These are phyloP conservation scores for Pyropia yezoensis DNA, from an alignment of 23 red algal species.

Conservation along the genomic window DNA sequence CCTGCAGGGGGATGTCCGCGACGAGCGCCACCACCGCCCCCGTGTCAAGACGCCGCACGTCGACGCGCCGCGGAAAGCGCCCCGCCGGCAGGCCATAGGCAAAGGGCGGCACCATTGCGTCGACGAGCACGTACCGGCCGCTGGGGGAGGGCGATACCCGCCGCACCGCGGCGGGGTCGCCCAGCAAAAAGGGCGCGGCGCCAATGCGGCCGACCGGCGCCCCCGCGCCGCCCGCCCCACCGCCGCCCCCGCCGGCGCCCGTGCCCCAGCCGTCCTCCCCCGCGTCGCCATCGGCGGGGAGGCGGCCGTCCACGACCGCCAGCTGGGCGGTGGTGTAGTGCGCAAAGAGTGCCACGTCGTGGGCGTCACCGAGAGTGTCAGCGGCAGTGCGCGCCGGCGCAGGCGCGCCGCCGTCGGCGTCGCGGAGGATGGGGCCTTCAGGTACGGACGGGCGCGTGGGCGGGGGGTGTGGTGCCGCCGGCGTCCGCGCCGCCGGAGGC, in stretches of 20 bases:
- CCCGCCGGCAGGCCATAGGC: slow-evolving; percentile 59
- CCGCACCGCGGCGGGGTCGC: slow-evolving; percentile 32
- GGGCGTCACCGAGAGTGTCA: slow-evolving; percentile 54
- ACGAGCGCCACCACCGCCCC: slow-evolving; percentile 29
- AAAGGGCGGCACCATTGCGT: slow-evolving; percentile 55
- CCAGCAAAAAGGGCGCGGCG: not conserved
- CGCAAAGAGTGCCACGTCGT: slow-evolving; percentile 73
- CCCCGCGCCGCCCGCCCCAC: too few relatives aligned
- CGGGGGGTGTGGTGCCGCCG: not conserved
- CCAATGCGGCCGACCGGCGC: too few relatives aligned
- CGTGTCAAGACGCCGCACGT: slow-evolving; percentile 42
- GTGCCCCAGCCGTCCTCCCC: slow-evolving; percentile 9
- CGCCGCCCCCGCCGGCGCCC: too few relatives aligned
- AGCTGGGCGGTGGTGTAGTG: slow-evolving; percentile 75
- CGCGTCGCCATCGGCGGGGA: slow-evolving; percentile 2
- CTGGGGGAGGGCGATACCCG: slow-evolving; percentile 65
- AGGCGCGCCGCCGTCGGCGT: slow-evolving; percentile 25
- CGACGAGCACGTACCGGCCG: slow-evolving; percentile 73
- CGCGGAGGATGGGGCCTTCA: slow-evolving; percentile 50
- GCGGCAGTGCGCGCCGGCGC: slow-evolving; percentile 55
- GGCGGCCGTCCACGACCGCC: slow-evolving; percentile 23
- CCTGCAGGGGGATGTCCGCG: slow-evolving; percentile 74
- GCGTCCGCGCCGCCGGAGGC: too few relatives aligned
- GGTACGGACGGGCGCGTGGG: slow-evolving; percentile 42
- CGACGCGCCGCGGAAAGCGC: slow-evolving; percentile 75